These are phyloP conservation scores for Oryza glaberrima DNA, from an alignment of 176 grass and related monocot genomes.

Conservation along the genomic window DNA sequence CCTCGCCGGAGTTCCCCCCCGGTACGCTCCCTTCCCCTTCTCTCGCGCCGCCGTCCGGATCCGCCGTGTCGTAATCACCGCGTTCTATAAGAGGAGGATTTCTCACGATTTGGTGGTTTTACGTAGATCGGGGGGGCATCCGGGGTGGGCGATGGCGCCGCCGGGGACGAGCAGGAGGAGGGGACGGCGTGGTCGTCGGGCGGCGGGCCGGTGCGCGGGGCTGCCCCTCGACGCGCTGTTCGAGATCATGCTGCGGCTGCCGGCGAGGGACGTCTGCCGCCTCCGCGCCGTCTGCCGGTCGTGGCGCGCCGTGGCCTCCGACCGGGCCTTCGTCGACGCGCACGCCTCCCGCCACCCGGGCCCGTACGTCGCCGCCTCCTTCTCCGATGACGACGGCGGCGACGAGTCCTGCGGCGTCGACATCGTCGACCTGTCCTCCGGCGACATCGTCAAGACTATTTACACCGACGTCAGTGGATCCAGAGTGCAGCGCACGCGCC, in stretches of 20 bases:
- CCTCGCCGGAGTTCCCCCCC: not conserved
- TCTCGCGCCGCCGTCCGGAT: not conserved
- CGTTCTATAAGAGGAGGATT: not conserved
- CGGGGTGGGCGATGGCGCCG: not conserved
- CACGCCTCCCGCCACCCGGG: conserved; percentile 18
- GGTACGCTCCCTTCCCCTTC: not conserved
- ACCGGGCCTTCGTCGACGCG: conserved; percentile 9
- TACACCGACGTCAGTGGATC: not conserved
- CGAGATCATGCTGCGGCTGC: conserved; percentile 37
- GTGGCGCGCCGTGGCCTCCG: conserved; percentile 18
- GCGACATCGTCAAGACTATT: conserved; percentile 11
- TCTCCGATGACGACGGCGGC: too few species aligned
- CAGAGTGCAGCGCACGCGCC: not conserved
- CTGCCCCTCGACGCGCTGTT: conserved; percentile 7
- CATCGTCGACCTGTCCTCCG: conserved; percentile 30
- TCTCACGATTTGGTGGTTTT: not conserved
- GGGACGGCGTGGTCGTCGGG: too few species aligned
- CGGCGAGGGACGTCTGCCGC: conserved; percentile 38
- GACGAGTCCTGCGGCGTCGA: not conserved
- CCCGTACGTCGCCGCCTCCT: not conserved
- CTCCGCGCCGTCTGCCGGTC: conserved; percentile 25
- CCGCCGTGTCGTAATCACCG: not conserved
- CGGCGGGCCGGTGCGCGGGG: not conserved
- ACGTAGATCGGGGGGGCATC: not conserved
- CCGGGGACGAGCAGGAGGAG: not conserved